Evolutionary conservation across 176 grass and related monocot species (phyloP), one percentile per base, ranked within the genome.

Genomic region (Raddia distichophylla): DNA sequence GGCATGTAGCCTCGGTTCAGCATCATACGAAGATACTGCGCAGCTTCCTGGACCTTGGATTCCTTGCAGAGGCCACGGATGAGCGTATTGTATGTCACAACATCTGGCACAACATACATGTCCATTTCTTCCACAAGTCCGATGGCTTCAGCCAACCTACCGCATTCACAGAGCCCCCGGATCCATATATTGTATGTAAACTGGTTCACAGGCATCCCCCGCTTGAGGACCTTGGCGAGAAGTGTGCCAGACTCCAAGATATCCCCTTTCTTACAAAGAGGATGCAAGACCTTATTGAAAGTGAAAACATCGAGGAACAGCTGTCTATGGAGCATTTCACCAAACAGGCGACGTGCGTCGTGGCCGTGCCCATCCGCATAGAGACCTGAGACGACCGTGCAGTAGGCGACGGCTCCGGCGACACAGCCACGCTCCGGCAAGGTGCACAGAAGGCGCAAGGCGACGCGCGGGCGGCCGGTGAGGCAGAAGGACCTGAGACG

Each of bases 131-230:
- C 68, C 10, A 98, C 82, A 64, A 98, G 81, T 22, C 53, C 83
- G 69, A 91, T 58, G 67, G 90, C 95, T 32, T 98, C 90, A 1
- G 6, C 18, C 73, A 98, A 73, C 77, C 80, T 91, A 44, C 83
- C 79, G 3, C 67, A 82, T 75, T 94, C 84, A 65, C 90, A 98
- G 78, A 98, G 88, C 13, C 95, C 92, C 77, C 78, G 89, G 74
- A 98, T 91, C 70, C 93, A 87, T 77, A 94, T 93, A 68, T 98
- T 98, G 84, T 93, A 98, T 2, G 95, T 87, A 77, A 98, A 98
- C 34, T 63, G 78, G 75, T 98, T 98, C 0, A 67, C 53, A 7
- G 73, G 61, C 56, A 87, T 64, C 1, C 92, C 95, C 44, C 86
- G 83, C 86, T 98, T 91, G 86, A 91, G 74, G 34, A 98, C 89